phyloP scores from a whole-genome alignment of 2,329 filamentous ascomycete species.

The Claviceps sp. region DNA sequence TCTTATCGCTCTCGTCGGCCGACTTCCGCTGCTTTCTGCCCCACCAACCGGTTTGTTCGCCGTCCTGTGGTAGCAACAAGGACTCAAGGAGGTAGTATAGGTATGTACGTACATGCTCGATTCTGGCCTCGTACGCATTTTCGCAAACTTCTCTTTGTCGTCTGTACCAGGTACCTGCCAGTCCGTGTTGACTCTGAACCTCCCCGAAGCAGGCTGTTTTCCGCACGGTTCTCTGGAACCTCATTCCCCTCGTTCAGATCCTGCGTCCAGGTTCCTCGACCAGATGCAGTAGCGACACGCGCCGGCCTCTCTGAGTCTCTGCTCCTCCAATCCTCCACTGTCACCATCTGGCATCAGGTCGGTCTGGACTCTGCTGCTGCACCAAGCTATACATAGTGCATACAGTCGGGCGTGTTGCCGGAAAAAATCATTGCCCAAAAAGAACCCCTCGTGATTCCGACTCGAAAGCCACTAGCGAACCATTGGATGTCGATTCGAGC shows the following conservation, averaged over 20 bases:
- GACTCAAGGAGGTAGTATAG: background rate
- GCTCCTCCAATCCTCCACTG: slow-evolving; percentile 4
- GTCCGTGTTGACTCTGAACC: background rate
- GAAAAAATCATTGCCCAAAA: background rate
- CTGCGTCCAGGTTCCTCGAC: background rate
- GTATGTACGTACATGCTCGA: too few species aligned
- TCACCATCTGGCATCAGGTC: background rate
- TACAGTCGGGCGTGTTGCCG: background rate
- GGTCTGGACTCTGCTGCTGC: background rate
- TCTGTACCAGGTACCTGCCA: background rate
- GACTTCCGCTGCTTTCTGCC: background rate
- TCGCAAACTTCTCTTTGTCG: background rate
- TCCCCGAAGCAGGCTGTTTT: background rate
- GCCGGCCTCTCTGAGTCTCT: background rate
- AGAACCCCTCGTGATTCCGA: background rate
- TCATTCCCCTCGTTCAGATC: background rate
- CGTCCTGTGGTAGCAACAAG: background rate
- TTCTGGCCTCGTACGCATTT: background rate
- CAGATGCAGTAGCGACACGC: background rate
- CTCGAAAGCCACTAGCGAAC: background rate
- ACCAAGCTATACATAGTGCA: background rate
- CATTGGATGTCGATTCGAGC: background rate
- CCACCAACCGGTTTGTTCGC: background rate
- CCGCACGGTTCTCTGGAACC: background rate
- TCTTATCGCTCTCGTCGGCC: background rate